Base-by-base conservation (phyloP, 169 alveolate species). In the Neospora caninum region DNA sequence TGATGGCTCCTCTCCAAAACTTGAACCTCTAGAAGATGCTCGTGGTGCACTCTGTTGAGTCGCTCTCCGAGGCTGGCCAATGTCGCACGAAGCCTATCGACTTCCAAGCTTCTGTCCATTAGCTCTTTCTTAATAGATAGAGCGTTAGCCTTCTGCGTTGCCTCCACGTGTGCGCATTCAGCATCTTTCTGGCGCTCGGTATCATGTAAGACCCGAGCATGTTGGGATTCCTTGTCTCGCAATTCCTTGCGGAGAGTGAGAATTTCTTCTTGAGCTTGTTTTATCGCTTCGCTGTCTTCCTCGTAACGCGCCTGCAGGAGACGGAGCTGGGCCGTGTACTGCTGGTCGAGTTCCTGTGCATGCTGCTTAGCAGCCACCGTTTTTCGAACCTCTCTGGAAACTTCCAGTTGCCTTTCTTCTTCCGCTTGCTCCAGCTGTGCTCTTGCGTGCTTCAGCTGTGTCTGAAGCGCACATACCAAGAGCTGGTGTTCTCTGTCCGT, bases 261-360 rank as follows among this genome's bases (percentile, higher is more conserved):
- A n/a, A 78, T 78, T n/a, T 78, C 86, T n/a, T 20, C 39, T 78
- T 22, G 86, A 29, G 86, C 86, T n/a, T 78, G 86, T 78, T n/a
- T 78, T 13, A 78, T n/a, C 39, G 86, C 86, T 78, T 78, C 86
- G 49, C 27, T 43, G 2, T 29, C 29, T n/a, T 20, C 49, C 20
- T 78, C 31, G 86, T n/a, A 38, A 29, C 42, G 27, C 86, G 39
- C 45, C 86, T 78, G 86, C 86, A 78, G 10, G 45, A 18, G 86
- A n/a, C 27, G 45, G n/a, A 78, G 22, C 86, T n/a, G 45, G 39
- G 86, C 39, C n/a, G 86, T 78, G 45, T 78, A 78, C 31, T 78
- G 86, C 86, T 78, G 49, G 49, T 78, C 86, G 20, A 78, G 86
- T n/a, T 38, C 45, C n/a, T 78, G n/a, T 10, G 86, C 86, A 29